Base-by-base conservation (phyloP, 257 asterid genomes). In the Agastache rugosa region DNA sequence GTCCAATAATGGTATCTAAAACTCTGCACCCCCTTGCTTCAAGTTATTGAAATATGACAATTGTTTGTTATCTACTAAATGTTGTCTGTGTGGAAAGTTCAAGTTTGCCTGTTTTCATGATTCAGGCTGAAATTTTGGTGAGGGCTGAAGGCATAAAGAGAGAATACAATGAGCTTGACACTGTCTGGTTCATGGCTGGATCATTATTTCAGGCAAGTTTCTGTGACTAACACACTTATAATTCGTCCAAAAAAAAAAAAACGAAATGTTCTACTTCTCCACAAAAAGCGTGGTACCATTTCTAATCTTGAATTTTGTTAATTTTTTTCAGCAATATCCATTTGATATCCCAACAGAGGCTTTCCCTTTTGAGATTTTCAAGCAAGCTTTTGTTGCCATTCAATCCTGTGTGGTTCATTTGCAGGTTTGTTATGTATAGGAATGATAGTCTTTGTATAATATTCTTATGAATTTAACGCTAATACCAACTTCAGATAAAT, bases 121-220 rank as follows among this genome's bases (percentile, higher is more conserved):
- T 73, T 67, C 76, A 95, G 99, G 92, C 84, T 75, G 97, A 95
- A 74, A 80, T 95, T 77, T 70, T 87, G 66, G 88, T 76, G 84
- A 90, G 98, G 84, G 89, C 94, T 61, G 98, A 92, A 81, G 99
- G 96, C 72, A 90, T 95, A 82, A 90, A 86, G 82, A 89, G 96
- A 82, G 98, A 95, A 82, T 95, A 89, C 83, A 87, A 86, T 70
- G 99, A 95, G 88, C 98, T 95, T 64, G 98, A 95, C 84, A 95
- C 98, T 15, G 97, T 95, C 75, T 95, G 99, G 98, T 95, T 95
- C 85, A 95, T 95, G 99, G 99, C 98, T 72, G 99, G 99, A 48
- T 95, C 99, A 6, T 80, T 95, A 56, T 95, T 95, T 86, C 91
- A 92, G 96, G 99, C 85, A 51, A 56, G 53, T 48, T 80, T 50